Percentiles rank a stretch among this genome's conserved stretches.
phyloP scores from a whole-genome alignment of 805 yeast genomes.

The Lachancea quebecensis region DNA sequence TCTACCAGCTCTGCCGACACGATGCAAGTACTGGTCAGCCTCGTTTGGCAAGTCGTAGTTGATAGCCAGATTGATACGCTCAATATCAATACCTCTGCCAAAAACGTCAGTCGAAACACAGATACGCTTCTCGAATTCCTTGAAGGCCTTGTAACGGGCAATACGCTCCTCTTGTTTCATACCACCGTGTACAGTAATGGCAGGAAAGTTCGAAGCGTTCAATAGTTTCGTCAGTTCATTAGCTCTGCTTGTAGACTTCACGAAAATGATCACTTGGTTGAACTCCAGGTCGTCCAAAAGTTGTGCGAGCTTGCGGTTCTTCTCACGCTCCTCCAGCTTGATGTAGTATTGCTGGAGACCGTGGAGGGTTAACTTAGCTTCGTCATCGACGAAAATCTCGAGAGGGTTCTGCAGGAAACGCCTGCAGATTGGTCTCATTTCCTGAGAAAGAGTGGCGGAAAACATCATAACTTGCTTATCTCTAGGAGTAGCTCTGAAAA shows the following conservation, averaged over 20 bases:
- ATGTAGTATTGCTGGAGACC: conserved; percentile 96
- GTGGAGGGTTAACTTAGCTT: conserved; percentile 92
- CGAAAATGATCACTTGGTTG: conserved; percentile 97
- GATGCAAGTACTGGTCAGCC: conserved; percentile 97
- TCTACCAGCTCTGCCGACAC: conserved; percentile 99
- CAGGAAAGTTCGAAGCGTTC: conserved; percentile 91
- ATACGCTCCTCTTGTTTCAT: conserved; percentile 97
- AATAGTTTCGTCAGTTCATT: conserved; percentile 82
- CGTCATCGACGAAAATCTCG: conserved; percentile 96
- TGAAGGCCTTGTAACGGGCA: conserved; percentile 90
- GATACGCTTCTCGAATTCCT: conserved; percentile 96
- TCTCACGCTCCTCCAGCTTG: conserved; percentile 83
- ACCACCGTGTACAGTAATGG: conserved; percentile 93
- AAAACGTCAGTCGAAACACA: conserved; percentile 98
- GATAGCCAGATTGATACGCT: conserved; percentile 95
- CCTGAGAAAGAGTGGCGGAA: conserved; percentile 90
- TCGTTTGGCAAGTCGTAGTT: conserved; percentile 94
- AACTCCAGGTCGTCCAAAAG: conserved; percentile 90
- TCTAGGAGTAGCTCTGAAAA: conserved; percentile 95
- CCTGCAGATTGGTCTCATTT: conserved; percentile 93
- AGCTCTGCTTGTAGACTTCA: conserved; percentile 86
- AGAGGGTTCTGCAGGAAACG: conserved; percentile 97
- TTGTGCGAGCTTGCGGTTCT: conserved; percentile 88
- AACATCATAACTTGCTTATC: conserved; percentile 99
- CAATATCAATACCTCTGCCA: conserved; percentile 99